phyloP scores from a whole-genome alignment of 805 yeast genomes.

The Wickerhamiella spandovensis region DNA sequence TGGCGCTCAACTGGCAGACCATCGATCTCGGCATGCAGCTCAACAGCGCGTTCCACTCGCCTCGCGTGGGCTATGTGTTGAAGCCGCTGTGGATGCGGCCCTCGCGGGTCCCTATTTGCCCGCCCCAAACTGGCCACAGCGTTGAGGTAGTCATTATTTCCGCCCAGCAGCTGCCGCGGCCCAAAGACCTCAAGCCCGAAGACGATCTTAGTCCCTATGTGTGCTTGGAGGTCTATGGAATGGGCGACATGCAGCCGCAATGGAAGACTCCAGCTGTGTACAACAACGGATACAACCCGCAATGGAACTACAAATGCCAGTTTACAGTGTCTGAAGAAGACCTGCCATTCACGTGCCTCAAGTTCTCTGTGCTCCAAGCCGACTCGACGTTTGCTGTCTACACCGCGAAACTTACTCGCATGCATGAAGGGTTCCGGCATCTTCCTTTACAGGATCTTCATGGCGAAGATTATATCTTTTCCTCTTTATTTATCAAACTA shows the following conservation, averaged over 20 bases:
- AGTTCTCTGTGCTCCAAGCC: slow-evolving; percentile 25
- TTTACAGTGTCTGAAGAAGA: slow-evolving; percentile 26
- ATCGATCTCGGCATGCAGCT: slow-evolving; percentile 80
- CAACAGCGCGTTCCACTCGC: slow-evolving; percentile 62
- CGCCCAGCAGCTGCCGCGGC: slow-evolving; percentile 74
- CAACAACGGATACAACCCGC: slow-evolving; percentile 78
- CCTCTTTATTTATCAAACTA: slow-evolving; percentile 35
- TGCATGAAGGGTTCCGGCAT: slow-evolving; percentile 73
- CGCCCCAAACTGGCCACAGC: slow-evolving; percentile 13
- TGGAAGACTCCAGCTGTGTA: slow-evolving; percentile 28
- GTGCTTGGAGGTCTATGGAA: slow-evolving; percentile 45
- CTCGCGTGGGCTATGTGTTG: slow-evolving; percentile 50
- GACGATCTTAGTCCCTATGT: slow-evolving; percentile 48
- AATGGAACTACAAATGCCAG: slow-evolving; percentile 53
- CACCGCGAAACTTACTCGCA: slow-evolving; percentile 45
- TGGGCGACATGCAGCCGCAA: slow-evolving; percentile 9
- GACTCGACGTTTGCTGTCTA: slow-evolving; percentile 39
- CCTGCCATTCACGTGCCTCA: slow-evolving; percentile 24
- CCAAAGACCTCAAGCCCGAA: slow-evolving; percentile 35
- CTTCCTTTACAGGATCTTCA: slow-evolving; percentile 59
- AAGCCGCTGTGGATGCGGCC: slow-evolving; percentile 41
- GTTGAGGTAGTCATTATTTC: slow-evolving; percentile 42
- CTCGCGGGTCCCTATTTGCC: slow-evolving; percentile 6
- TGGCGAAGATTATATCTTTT: slow-evolving; percentile 66
- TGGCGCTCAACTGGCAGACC: slow-evolving; percentile 94